Conservation (phyloP, 352 stramenopile genomes). For the Pythium oligandrum region DNA sequence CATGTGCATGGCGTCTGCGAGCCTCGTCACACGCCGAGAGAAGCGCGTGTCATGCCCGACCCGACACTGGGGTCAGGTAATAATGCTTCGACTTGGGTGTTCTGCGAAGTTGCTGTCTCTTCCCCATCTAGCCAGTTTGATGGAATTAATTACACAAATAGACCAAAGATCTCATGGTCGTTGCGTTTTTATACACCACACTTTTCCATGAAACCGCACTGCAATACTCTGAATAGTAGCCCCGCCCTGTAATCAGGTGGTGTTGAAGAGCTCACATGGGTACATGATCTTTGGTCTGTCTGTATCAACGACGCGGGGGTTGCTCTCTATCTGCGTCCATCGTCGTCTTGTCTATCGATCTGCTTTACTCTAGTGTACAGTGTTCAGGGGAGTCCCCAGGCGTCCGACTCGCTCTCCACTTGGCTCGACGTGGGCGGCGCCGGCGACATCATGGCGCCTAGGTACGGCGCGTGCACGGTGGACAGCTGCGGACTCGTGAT, state of each 20-base stretch:
- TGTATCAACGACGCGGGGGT: too few relatives aligned
- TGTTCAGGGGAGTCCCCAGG: too few relatives aligned
- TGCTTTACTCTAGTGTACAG: too few relatives aligned
- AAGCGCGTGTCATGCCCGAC: neutral
- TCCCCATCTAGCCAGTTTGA: neutral
- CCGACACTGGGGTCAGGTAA: neutral
- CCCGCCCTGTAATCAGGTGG: too few relatives aligned
- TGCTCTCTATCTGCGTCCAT: too few relatives aligned
- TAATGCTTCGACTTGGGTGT: too few relatives aligned
- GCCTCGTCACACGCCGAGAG: neutral
- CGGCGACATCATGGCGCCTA: neutral
- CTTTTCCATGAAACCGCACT: too few relatives aligned
- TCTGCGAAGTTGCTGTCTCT: neutral
- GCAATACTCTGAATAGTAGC: too few relatives aligned
- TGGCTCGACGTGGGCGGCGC: neutral
- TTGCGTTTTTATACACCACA: neutral
- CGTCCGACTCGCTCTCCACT: neutral
- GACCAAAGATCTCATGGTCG: neutral
- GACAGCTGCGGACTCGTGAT: neutral
- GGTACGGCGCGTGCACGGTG: too few relatives aligned
- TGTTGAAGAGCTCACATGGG: too few relatives aligned
- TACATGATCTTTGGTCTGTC: too few relatives aligned
- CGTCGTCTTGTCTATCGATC: too few relatives aligned
- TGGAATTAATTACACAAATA: neutral
- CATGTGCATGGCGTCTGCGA: slow-evolving; percentile 38